Evolutionary conservation across 192 early-diverging fungal species (phyloP), one percentile per base, ranked within the genome.

Genomic region (Oehlia diaphana): DNA sequence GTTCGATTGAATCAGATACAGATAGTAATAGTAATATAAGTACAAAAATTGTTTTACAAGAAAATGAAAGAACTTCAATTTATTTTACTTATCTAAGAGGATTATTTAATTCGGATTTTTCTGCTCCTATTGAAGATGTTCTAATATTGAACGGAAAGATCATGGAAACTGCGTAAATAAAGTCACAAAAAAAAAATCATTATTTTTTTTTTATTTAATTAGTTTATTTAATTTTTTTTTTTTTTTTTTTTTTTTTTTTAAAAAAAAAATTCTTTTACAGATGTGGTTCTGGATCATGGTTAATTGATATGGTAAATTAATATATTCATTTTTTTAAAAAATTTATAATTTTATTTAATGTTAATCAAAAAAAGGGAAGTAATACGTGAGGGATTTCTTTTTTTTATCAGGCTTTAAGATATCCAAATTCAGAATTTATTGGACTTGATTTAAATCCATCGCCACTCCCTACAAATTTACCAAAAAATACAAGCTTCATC

Each of bases 351-450:
- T n/a, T n/a, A n/a, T 31, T 31, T 31, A 31, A 31, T 31, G 31
- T 31, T 31, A 31, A 31, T 31, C 31, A 31, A 31, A 31, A n/a
- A 31, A 2, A 2, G 31, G 31, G 2, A 37, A 37, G 3, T 37
- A 37, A 37, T 37, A 4, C 37, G 37, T 37, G 37, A 0, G 37
- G 37, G 37, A 58, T 58, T 58, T 58, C 31, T 19, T 58, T 19
- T n/a, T 19, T 58, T 19, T 19, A 19, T 21, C 53, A 66, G 65
- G 65, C 65, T 14, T 33, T 2, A 9, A n/a, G 12, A 14, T 66
- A 66, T 9, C 65, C 65, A 10, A 66, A 35, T 14, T 66, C 65
- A 66, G 65, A 66, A 66, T 66, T 66, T 16, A 33, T 31, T 66
- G 65, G 65, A 14, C 12, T 33, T 9, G 28, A 66, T 16, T 12